A percentile compares a stretch with the other conserved stretches of the same genome.
These are phyloP conservation scores for Apostasia shenzhenica DNA, from an alignment of 106 monocot species.

Conservation along the genomic window DNA sequence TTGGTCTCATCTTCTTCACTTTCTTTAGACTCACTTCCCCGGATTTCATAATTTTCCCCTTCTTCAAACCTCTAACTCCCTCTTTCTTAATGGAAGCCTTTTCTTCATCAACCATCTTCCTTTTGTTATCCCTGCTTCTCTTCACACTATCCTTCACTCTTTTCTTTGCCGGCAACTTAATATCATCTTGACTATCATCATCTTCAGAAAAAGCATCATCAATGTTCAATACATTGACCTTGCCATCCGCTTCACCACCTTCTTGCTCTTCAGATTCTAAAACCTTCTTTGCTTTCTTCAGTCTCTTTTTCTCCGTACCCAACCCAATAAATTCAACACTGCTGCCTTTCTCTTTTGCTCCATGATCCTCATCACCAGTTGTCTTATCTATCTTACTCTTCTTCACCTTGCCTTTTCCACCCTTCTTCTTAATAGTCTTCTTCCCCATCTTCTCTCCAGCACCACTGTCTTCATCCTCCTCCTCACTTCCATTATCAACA, in stretches of 20 bases:
- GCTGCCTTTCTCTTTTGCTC: not conserved
- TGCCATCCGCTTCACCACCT: not conserved
- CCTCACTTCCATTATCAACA: not conserved
- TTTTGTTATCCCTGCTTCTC: not conserved
- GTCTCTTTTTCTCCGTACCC: not conserved
- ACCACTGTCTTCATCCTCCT: not conserved
- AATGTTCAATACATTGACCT: not conserved
- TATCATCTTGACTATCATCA: not conserved
- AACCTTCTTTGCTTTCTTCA: slow-evolving; percentile 2
- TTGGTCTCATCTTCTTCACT: not conserved
- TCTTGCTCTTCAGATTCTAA: not conserved
- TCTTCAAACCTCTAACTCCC: no score
- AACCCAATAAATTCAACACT: not conserved
- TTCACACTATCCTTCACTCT: not conserved
- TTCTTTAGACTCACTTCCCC: no score
- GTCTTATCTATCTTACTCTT: not conserved
- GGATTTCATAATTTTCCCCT: no score
- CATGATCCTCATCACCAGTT: not conserved
- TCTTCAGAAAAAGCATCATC: not conserved
- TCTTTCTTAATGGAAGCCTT: no score
- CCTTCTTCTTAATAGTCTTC: slow-evolving; percentile 11
- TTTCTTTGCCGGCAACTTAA: not conserved
- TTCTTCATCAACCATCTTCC: not conserved
- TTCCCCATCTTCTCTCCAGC: slow-evolving; percentile 6
- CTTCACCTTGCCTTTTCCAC: not conserved